Percentiles rank a stretch among this genome's conserved stretches.
These are phyloP conservation scores for Fusarium veterinarium DNA, from an alignment of 2,329 filamentous ascomycete species.

Conservation along the genomic window DNA sequence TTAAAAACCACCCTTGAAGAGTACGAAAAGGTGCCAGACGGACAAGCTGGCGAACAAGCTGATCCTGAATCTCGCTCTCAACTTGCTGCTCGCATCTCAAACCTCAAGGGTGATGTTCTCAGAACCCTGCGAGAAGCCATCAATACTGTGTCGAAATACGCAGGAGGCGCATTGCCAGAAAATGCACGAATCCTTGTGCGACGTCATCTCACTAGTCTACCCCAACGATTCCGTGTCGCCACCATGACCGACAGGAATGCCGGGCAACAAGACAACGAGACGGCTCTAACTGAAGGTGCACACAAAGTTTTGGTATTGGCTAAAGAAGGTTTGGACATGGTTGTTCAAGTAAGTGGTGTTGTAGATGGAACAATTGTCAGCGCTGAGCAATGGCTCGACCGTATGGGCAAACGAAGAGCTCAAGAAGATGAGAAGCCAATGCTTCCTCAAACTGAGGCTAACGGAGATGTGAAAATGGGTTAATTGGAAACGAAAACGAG, in stretches of 20 bases:
- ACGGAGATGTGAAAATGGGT: constrained; percentile 47
- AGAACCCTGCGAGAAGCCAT: constrained; percentile 85
- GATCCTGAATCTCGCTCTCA: constrained; percentile 50
- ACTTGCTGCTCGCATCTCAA: constrained; percentile 72
- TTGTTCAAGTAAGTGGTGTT: constrained; percentile 88
- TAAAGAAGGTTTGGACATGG: constrained; percentile 92
- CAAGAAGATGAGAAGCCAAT: constrained; percentile 46
- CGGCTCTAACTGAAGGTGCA: constrained; percentile 64
- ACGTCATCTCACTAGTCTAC: constrained; percentile 84
- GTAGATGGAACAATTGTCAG: constrained; percentile 90
- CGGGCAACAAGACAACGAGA: constrained; percentile 50
- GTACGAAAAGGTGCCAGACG: constrained; percentile 68
- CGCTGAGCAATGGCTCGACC: constrained; percentile 91
- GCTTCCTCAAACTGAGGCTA: constrained; percentile 37
- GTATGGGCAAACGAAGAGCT: constrained; percentile 65
- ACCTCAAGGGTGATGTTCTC: constrained; percentile 76
- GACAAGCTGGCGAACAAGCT: constrained; percentile 2
- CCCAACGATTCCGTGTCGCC: constrained; percentile 82
- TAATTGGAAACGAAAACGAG: constrained; percentile 29
- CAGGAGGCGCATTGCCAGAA: constrained; percentile 89
- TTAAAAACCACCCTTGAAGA: constrained; percentile 82
- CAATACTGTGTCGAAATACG: constrained; percentile 86
- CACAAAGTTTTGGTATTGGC: constrained; percentile 87
- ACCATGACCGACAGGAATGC: constrained; percentile 57
- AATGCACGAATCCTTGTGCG: constrained; percentile 88